Conservation (phyloP, 2,329 filamentous ascomycete genomes). For the Clathrospora elynae region DNA sequence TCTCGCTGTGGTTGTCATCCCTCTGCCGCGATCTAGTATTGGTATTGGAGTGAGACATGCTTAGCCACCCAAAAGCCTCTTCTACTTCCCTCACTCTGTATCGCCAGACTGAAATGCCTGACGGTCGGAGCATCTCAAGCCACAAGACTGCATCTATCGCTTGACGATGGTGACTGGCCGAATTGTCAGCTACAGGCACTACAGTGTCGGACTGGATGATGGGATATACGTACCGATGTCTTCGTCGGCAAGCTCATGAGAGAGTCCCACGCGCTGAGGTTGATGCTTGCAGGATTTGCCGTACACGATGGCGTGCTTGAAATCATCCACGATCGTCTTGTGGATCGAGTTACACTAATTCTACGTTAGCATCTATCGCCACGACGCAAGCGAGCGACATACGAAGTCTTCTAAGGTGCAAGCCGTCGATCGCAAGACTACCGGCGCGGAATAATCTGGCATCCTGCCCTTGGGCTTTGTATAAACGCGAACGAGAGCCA, state of each 20-base stretch:
- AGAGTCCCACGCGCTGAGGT: conserved; percentile 89
- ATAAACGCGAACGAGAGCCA: conserved; percentile 89
- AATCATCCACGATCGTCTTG: conserved; percentile 92
- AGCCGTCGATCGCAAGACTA: conserved; percentile 80
- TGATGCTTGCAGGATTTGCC: conserved; percentile 98
- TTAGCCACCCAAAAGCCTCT: conserved; percentile 36
- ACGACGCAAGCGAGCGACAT: conserved; percentile 53
- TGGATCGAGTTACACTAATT: conserved; percentile 92
- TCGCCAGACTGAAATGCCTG: conserved; percentile 24
- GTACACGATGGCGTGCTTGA: conserved; percentile 94
- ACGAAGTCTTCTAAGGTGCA: conserved; percentile 98
- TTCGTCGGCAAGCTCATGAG: conserved; percentile 91
- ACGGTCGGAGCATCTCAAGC: conserved; percentile 26
- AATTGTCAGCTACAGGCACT: conserved; percentile 29
- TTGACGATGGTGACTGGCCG: conserved; percentile 51
- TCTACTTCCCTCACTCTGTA: conserved; percentile 33
- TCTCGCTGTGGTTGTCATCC: conserved; percentile 39
- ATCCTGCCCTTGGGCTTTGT: conserved; percentile 96
- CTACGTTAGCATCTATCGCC: conserved; percentile 44
- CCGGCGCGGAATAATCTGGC: conserved; percentile 89
- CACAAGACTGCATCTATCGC: conserved; percentile 39
- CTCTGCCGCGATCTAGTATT: conserved; percentile 35
- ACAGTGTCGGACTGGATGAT: conserved; percentile 13
- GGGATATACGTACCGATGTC: conserved; percentile 76
- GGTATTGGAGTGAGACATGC: conserved; percentile 40